Percentiles rank a stretch among this genome's conserved stretches.
These are phyloP conservation scores for Botryotinia globosa DNA, from an alignment of 2,329 filamentous ascomycete genomes.

Conservation along the genomic window DNA sequence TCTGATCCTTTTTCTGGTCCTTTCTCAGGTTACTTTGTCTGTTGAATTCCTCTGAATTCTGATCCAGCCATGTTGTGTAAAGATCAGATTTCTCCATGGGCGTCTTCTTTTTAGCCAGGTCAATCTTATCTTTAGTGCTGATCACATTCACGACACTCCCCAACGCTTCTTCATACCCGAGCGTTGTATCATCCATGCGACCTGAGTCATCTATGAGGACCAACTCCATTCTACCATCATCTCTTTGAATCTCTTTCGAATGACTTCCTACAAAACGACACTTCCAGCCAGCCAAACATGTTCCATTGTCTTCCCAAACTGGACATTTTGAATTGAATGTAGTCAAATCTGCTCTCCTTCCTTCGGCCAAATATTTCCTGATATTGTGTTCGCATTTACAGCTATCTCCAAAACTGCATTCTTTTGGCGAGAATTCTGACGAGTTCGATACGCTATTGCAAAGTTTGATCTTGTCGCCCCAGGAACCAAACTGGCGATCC, in stretches of 20 bases:
- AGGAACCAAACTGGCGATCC: conserved; percentile 74
- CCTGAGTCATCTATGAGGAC: conserved; percentile 55
- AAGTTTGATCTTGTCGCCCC: conserved; percentile 71
- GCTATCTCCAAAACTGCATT: conserved; percentile 74
- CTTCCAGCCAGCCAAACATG: conserved; percentile 85
- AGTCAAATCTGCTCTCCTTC: conserved; percentile 74
- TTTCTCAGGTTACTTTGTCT: conserved; percentile 48
- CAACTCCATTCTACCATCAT: conserved; percentile 81
- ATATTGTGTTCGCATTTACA: conserved; percentile 84
- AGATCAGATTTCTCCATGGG: conserved; percentile 70
- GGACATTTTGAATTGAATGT: conserved; percentile 79
- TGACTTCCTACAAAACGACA: conserved; percentile 89
- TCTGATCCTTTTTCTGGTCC: conserved; percentile 41
- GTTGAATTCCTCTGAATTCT: conserved; percentile 53
- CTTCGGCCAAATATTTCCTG: conserved; percentile 77
- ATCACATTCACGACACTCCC: conserved; percentile 74
- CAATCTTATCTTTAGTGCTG: conserved; percentile 65
- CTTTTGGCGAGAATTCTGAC: conserved; percentile 73
- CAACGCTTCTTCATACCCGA: conserved; percentile 47
- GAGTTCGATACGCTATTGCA: conserved; percentile 70
- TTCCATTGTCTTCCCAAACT: conserved; percentile 71
- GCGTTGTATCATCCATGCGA: conserved; percentile 32
- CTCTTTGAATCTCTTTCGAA: conserved; percentile 72
- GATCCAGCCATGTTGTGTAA: conserved; percentile 75
- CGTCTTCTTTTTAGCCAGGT: conserved; percentile 69